Evolutionary conservation across 2,329 filamentous ascomycete genomes (phyloP).

Genomic region (Aurifilum marmelostoma): DNA sequence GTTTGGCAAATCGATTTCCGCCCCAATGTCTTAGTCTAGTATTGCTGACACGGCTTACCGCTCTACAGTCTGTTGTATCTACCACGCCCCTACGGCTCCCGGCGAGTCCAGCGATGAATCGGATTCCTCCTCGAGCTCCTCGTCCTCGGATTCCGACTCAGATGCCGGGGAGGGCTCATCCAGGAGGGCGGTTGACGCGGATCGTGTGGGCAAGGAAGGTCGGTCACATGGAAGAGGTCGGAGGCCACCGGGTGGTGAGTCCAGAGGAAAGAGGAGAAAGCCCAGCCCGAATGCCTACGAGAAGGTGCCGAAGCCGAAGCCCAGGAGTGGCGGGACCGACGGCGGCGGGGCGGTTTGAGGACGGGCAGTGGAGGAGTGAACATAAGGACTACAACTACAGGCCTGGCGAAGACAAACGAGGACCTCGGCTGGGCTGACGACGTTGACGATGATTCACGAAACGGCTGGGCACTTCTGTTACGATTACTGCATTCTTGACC

Average conservation of each 20-base stretch:
- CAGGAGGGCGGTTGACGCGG: conserved; percentile 36
- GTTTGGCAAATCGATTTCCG: too few relatives aligned
- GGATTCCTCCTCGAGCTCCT: conserved; percentile 59
- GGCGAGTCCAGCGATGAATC: conserved; percentile 80
- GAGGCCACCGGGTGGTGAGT: conserved; percentile 9
- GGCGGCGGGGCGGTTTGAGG: conserved; percentile 19
- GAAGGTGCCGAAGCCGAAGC: conserved; percentile 29
- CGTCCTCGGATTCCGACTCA: conserved; percentile 37
- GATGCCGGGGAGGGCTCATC: conserved; percentile 48
- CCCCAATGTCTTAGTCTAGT: too few relatives aligned
- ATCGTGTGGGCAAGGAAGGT: conserved; percentile 19
- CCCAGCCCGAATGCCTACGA: conserved; percentile 30
- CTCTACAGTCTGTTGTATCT: conserved; percentile 91
- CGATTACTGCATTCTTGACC: not conserved
- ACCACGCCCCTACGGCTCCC: conserved; percentile 80
- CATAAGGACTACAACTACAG: not conserved
- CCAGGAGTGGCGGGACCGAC: conserved; percentile 19
- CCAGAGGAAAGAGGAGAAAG: conserved; percentile 22
- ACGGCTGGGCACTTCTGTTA: not conserved
- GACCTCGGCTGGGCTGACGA: not conserved
- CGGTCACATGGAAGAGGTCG: conserved; percentile 21
- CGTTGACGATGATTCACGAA: not conserved
- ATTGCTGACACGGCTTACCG: conserved; percentile 1
- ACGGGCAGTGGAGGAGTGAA: not conserved
- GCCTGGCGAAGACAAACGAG: not conserved